These are phyloP conservation scores for Ilyonectria destructans DNA, from an alignment of 2,329 filamentous ascomycete species.

Conservation along the genomic window DNA sequence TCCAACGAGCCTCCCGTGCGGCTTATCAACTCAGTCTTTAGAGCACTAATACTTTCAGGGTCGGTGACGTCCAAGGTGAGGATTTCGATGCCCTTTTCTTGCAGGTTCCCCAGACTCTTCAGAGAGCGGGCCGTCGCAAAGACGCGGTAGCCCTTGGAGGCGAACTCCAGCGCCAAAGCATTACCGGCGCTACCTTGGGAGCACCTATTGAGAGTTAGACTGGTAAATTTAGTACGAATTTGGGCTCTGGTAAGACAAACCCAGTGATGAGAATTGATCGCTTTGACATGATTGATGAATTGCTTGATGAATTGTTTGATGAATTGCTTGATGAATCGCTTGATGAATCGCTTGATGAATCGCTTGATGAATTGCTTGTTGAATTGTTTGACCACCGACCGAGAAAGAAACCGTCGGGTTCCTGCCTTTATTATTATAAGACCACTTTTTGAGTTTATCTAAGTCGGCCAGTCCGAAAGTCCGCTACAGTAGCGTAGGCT, in stretches of 20 bases:
- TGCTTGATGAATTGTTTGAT: no score
- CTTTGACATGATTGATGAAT: no score
- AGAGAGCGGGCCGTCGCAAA: conserved; percentile 12
- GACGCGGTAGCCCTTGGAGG: conserved; percentile 6
- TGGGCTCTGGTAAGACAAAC: no score
- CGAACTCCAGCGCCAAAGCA: not conserved
- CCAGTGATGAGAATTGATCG: no score
- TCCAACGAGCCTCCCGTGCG: conserved; percentile 18
- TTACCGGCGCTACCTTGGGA: not conserved
- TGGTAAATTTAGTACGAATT: no score
- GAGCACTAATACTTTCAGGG: not conserved
- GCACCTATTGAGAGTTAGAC: not conserved
- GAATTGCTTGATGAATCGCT: no score
- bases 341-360: no score
- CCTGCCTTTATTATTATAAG: no score
- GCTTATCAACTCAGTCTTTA: conserved; percentile 4
- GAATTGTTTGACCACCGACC: no score
- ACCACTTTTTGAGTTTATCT: not conserved
- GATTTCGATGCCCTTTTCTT: conserved; percentile 15
- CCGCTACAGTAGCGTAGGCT: no score
- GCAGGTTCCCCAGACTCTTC: not conserved
- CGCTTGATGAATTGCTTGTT: no score
- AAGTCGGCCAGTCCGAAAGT: not conserved
- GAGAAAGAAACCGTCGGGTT: no score
- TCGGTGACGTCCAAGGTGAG: not conserved